phyloP scores from a whole-genome alignment of 805 yeast genomes.

The Myxozyma nipponensis region DNA sequence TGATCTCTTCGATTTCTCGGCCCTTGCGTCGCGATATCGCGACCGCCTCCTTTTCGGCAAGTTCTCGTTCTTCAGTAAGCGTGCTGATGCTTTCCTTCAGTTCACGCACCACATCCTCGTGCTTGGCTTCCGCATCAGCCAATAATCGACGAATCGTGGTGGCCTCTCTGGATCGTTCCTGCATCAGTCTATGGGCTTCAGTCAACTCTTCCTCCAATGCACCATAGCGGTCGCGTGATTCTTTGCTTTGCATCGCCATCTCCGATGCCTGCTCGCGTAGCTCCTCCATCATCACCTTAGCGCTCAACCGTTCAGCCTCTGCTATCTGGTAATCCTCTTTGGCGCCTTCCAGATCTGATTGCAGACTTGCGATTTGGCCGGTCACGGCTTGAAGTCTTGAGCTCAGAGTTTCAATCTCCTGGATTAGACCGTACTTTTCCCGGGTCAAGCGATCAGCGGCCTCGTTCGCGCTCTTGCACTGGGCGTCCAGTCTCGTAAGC shows the following conservation, averaged over 20 bases:
- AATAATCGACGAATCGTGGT: slow-evolving; percentile 65
- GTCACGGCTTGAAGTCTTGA: slow-evolving; percentile 43
- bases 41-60: slow-evolving; percentile 53
- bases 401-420: slow-evolving; percentile 39
- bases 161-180: slow-evolving; percentile 77
- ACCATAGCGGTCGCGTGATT: slow-evolving; percentile 57
- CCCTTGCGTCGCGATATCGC: slow-evolving; percentile 51
- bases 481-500: slow-evolving; percentile 25
- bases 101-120: slow-evolving; percentile 51
- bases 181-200: slow-evolving; percentile 67
- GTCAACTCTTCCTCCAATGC: slow-evolving; percentile 76
- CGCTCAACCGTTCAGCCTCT: slow-evolving; percentile 36
- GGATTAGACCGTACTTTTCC: slow-evolving; percentile 38
- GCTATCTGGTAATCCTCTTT: slow-evolving; percentile 35
- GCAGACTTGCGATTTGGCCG: slow-evolving; percentile 41
- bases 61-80: slow-evolving; percentile 58
- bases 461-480: slow-evolving; percentile 8
- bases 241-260: slow-evolving; percentile 60
- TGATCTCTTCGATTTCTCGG: slow-evolving; percentile 63
- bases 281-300: slow-evolving; percentile 44
- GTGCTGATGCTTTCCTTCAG: slow-evolving; percentile 49
- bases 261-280: slow-evolving; percentile 71
- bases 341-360: slow-evolving; percentile 43
- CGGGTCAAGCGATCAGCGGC: slow-evolving; percentile 31
- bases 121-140: slow-evolving; percentile 61